Evolutionary conservation across 2,329 filamentous ascomycete species (phyloP).

Genomic region (Colletotrichum nymphaeae): DNA sequence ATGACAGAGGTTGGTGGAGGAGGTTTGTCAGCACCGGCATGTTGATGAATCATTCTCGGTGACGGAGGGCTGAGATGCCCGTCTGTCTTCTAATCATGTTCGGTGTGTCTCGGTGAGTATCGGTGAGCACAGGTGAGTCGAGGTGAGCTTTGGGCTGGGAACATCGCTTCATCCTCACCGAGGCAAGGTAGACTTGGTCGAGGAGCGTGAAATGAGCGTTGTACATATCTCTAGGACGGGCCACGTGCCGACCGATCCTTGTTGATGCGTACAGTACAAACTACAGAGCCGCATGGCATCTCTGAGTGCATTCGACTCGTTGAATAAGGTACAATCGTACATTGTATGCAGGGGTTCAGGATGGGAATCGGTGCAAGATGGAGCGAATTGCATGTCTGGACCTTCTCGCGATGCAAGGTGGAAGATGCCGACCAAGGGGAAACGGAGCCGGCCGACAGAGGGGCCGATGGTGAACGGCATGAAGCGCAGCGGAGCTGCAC

Average conservation of each 20-base stretch:
- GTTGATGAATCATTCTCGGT: not conserved
- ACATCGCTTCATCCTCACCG: not conserved
- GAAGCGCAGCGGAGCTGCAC: slow-evolving; percentile 18
- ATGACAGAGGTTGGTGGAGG: not conserved
- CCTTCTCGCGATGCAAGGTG: not conserved
- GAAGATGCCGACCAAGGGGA: slow-evolving; percentile 25
- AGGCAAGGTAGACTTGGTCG: not conserved
- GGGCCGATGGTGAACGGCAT: not conserved
- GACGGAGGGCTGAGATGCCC: not conserved
- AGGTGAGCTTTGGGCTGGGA: too few relatives aligned
- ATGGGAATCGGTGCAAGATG: not conserved
- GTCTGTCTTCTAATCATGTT: not conserved
- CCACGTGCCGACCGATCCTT: not conserved
- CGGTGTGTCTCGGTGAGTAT: not conserved
- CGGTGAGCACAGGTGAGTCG: not conserved
- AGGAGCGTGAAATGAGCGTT: not conserved
- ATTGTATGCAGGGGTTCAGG: not conserved
- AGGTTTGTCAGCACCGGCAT: not conserved
- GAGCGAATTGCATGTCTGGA: not conserved
- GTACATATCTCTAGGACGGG: not conserved
- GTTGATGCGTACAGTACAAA: not conserved
- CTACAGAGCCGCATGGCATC: not conserved
- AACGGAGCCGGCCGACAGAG: slow-evolving; percentile 34
- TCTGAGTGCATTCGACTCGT: not conserved
- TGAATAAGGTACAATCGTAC: not conserved